Evolutionary conservation across 2,329 filamentous ascomycete genomes (phyloP).

Genomic region (Stagonosporopsis cucurbitacearum): DNA sequence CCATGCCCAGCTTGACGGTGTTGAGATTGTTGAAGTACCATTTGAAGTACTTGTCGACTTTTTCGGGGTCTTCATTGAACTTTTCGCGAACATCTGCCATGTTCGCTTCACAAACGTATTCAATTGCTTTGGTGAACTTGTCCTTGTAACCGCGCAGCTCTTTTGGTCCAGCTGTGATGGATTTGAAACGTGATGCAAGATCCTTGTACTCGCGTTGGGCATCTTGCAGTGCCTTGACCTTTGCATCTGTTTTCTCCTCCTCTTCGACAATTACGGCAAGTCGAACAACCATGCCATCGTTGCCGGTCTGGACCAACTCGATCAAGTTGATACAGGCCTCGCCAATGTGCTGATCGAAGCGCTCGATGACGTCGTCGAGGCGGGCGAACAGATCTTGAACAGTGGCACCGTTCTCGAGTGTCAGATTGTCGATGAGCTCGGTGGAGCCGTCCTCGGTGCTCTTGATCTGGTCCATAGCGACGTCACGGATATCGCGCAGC

Average conservation of each 20-base stretch:
- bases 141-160: constrained; percentile 95
- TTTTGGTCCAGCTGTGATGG: constrained; percentile 91
- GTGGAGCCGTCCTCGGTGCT: constrained; percentile 84
- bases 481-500: constrained; percentile 91
- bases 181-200: constrained; percentile 90
- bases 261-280: constrained; percentile 92
- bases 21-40: constrained; percentile 99
- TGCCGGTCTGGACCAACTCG: constrained; percentile 82
- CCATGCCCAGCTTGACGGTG: constrained; percentile 92
- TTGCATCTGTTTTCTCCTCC: constrained; percentile 95
- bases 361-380: constrained; percentile 85
- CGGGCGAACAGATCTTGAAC: constrained; percentile 88
- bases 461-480: constrained; percentile 95
- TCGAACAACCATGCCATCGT: constrained; percentile 87
- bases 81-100: constrained; percentile 74
- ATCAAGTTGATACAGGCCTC: constrained; percentile 89
- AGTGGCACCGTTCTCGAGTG: constrained; percentile 72
- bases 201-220: constrained; percentile 96
- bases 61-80: constrained; percentile 83
- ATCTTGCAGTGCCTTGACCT: constrained; percentile 88
- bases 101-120: constrained; percentile 73
- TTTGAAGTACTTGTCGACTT: constrained; percentile 83
- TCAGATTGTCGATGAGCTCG: constrained; percentile 80
- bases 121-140: constrained; percentile 85
- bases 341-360: constrained; percentile 95